Conservation (phyloP, 2,329 filamentous ascomycete species). For the Colletotrichum graminicola region DNA sequence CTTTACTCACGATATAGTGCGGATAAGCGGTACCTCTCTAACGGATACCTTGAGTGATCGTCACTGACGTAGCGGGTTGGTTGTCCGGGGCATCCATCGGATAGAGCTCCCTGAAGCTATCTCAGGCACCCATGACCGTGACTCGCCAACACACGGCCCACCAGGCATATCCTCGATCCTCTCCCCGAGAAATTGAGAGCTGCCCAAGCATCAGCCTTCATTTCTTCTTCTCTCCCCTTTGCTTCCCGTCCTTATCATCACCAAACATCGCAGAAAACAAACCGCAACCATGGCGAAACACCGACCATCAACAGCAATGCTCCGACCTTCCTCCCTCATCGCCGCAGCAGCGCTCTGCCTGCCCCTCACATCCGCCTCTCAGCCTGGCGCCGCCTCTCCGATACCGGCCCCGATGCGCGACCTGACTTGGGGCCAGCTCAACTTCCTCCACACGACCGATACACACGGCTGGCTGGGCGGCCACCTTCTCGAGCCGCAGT, state of each 20-base stretch:
- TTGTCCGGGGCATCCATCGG: constrained; percentile 26
- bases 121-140: constrained; percentile 35
- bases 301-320: constrained; percentile 20
- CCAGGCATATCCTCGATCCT: constrained; percentile 13
- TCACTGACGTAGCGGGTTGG: constrained; percentile 37
- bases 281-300: constrained; percentile 15
- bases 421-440: constrained; percentile 92
- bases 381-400: constrained; percentile 84
- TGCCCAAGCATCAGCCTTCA: background rate
- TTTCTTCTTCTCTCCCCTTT: background rate
- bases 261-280: background rate
- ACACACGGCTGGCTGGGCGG: constrained; percentile 97
- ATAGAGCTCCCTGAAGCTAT: constrained; percentile 21
- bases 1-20: fast-evolving
- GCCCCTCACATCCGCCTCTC: constrained; percentile 63
- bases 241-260: background rate
- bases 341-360: constrained; percentile 47
- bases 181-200: background rate
- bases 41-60: constrained; percentile 32
- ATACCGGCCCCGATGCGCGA: constrained; percentile 85
- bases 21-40: background rate
- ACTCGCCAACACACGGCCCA: constrained; percentile 30
- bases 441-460: constrained; percentile 97
- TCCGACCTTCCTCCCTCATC: constrained; percentile 22
- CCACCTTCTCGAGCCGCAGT: constrained; percentile 93